Evolutionary conservation across 1,139 yeast genomes (phyloP).

Genomic region (Zygosaccharomyces pseudobailii): DNA sequence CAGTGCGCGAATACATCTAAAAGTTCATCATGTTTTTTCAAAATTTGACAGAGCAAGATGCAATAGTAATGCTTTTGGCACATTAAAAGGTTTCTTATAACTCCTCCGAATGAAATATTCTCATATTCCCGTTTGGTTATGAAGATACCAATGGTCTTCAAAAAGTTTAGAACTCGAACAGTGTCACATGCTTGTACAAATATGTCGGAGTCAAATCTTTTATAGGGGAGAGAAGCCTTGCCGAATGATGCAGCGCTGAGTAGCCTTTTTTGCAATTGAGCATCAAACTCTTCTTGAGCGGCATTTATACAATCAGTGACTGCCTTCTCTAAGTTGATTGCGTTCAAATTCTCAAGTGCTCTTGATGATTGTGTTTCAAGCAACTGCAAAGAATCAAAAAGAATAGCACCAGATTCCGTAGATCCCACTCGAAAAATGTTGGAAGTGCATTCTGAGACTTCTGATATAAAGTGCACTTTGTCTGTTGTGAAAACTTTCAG

Average conservation of each 20-base stretch:
- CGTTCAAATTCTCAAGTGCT: conserved; percentile 73
- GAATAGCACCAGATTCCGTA: conserved; percentile 72
- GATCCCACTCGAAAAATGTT: conserved; percentile 80
- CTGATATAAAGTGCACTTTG: conserved; percentile 57
- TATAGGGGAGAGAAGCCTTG: conserved; percentile 48
- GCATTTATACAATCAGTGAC: conserved; percentile 69
- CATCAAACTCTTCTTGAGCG: conserved; percentile 71
- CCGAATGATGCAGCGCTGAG: conserved; percentile 85
- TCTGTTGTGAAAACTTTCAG: conserved; percentile 56
- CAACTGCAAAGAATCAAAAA: conserved; percentile 77
- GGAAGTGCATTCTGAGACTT: conserved; percentile 56
- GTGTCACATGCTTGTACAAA: conserved; percentile 58
- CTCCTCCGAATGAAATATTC: conserved; percentile 46
- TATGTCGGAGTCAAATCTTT: conserved; percentile 22
- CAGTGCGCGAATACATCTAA: conserved; percentile 60
- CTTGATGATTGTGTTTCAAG: conserved; percentile 64
- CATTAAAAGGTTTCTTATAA: conserved; percentile 55
- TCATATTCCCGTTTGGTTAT: conserved; percentile 55
- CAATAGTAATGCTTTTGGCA: conserved; percentile 63
- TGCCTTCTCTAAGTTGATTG: conserved; percentile 56
- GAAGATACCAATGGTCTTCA: conserved; percentile 57
- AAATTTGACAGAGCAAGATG: conserved; percentile 52
- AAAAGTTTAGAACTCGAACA: conserved; percentile 53
- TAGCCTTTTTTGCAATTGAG: conserved; percentile 73
- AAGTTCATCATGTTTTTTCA: conserved; percentile 26